Evolutionary conservation across 108 stramenopile genomes (phyloP).

Genomic region (Cyclostephanos tholiformis): DNA sequence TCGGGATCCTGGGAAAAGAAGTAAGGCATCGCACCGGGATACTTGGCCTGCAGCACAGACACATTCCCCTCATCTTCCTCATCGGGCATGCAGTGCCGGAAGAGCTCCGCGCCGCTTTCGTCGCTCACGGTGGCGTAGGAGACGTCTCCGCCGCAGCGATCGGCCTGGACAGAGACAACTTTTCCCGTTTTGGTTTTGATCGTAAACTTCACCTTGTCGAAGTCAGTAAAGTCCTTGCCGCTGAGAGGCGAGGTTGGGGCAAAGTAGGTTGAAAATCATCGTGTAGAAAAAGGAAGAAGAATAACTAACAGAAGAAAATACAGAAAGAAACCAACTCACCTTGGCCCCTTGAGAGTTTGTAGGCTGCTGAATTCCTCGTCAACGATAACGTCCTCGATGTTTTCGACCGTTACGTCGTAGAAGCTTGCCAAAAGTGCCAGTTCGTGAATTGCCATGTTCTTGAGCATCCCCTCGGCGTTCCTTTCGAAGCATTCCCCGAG

Average conservation of each 20-base stretch:
- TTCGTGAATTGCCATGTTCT: conserved; percentile 96
- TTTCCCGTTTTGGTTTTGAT: conserved; percentile 92
- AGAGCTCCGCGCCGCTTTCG: conserved; percentile 72
- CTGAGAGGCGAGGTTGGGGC: conserved; percentile 1
- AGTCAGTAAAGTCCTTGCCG: conserved; percentile 88
- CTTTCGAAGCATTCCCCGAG: conserved; percentile 93
- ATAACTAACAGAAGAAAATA: too few species aligned
- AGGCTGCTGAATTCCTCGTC: conserved; percentile 85
- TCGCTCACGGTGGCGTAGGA: conserved; percentile 81
- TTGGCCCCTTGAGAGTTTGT: conserved; percentile 84
- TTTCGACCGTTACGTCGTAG: conserved; percentile 86
- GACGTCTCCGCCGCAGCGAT: conserved; percentile 89
- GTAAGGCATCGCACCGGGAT: conserved; percentile 94
- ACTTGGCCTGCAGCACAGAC: conserved; percentile 69
- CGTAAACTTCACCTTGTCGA: conserved; percentile 94
- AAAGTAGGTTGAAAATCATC: too few species aligned
- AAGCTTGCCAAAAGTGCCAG: conserved; percentile 86
- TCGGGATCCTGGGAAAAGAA: conserved; percentile 95
- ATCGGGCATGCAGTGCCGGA: conserved; percentile 90
- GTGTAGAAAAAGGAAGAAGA: too few species aligned
- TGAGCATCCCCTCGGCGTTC: conserved; percentile 93
- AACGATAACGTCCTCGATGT: conserved; percentile 79
- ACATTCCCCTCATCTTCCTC: conserved; percentile 90
- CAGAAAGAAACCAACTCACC: too few species aligned
- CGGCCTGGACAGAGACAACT: conserved; percentile 83